Evolutionary conservation across 768 basidiomycete species (phyloP).

Genomic region (Punctularia strigosozonata): DNA sequence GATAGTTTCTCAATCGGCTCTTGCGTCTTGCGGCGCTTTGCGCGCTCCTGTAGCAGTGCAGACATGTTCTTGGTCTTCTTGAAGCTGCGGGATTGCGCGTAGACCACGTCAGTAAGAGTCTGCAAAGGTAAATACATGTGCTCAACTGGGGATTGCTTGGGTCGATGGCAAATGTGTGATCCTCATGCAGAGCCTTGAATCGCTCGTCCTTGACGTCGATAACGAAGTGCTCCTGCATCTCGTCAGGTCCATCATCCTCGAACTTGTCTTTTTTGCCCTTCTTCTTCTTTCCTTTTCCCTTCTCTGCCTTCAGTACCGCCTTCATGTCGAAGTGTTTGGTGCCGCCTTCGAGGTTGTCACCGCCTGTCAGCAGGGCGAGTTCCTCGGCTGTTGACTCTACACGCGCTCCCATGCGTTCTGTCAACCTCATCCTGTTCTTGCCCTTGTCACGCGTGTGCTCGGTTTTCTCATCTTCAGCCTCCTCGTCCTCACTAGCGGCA

Average conservation of each 20-base stretch:
- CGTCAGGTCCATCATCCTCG: conserved; percentile 37
- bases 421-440: conserved; percentile 12
- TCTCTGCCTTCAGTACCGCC: conserved; percentile 80
- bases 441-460: conserved; percentile 8
- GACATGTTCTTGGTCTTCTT: conserved; percentile 90
- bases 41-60: conserved; percentile 74
- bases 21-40: conserved; percentile 41
- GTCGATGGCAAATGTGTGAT: conserved; percentile 90
- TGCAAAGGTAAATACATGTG: neutral
- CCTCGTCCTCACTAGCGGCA: conserved; percentile 27
- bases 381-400: conserved; percentile 48
- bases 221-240: conserved; percentile 69
- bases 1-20: conserved; percentile 1
- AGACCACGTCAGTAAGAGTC: too few species aligned
- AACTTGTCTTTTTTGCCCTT: conserved; percentile 31
- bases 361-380: conserved; percentile 47
- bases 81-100: conserved; percentile 42
- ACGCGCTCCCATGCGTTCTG: conserved; percentile 13
- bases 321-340: conserved; percentile 85
- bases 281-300: conserved; percentile 32
- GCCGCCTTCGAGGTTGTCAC: conserved; percentile 41
- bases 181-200: conserved; percentile 80
- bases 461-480: conserved; percentile 4
- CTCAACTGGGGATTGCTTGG: conserved; percentile 84
- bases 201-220: conserved; percentile 82